These are phyloP conservation scores for Olyra latifolia DNA, from an alignment of 176 grass and related monocot species.

Conservation along the genomic window DNA sequence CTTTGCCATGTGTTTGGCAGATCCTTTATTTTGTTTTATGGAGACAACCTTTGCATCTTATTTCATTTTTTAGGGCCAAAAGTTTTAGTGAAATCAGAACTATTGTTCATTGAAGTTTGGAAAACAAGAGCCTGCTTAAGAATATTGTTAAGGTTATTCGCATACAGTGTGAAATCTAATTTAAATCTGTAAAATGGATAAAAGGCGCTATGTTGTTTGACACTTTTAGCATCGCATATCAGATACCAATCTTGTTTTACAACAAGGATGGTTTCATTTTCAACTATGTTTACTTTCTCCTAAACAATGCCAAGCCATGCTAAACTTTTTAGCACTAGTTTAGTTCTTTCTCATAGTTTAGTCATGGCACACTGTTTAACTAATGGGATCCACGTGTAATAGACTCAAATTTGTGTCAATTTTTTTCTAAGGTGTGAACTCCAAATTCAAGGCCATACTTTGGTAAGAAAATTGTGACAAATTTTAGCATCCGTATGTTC, in stretches of 20 bases:
- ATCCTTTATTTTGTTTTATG: not conserved
- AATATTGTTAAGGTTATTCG: not conserved
- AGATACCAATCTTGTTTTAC: not conserved
- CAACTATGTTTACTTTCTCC: no score
- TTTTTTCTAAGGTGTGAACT: no score
- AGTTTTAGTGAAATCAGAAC: not conserved
- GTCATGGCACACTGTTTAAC: no score
- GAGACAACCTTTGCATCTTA: not conserved
- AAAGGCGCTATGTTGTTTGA: not conserved
- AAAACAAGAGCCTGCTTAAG: not conserved
- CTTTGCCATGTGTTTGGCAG: not conserved
- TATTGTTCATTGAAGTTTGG: not conserved
- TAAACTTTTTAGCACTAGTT: no score
- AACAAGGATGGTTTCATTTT: no score
- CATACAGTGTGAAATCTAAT: slow-evolving; percentile 7
- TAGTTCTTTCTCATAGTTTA: no score
- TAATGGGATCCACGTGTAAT: no score
- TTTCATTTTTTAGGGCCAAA: not conserved
- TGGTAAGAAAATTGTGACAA: no score
- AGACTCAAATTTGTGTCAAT: no score
- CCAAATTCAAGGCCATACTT: no score
- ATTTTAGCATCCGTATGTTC: no score
- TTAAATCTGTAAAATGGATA: not conserved
- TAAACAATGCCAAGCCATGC: no score
- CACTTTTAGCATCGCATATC: not conserved